Evolutionary conservation across 1,139 yeast genomes (phyloP), one percentile per base, ranked within the genome.

Genomic region (Geotrichum cucujoidarum): DNA sequence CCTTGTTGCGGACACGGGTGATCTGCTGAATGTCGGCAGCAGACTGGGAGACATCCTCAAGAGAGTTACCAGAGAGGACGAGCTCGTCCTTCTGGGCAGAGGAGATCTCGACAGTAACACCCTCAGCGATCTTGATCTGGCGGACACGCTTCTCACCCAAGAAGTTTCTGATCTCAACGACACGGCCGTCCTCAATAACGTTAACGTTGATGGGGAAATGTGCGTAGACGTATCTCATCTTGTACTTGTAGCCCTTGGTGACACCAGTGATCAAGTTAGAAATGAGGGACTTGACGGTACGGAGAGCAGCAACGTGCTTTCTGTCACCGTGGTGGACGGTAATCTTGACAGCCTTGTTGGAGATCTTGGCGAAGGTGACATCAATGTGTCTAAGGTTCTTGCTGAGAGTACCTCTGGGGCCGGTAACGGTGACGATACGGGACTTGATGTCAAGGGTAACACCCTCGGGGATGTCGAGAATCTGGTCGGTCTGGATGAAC

Each of bases 141-240:
- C 97, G 88, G 63, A 89, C 95, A 75, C 87, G 83, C 83, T 87
- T 90, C 80, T 90, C 97, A 78, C 97, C 97, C 77, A 92, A 83
- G 83, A 88, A 92, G 81, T 92, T 92, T 86, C 98, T 90, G 80
- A 92, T 90, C 79, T 92, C 98, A 66, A 90, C 85, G 69, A 68
- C 80, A 59, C 78, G 74, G 57, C 80, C 75, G 67, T 89, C 90
- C 52, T 88, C 86, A 65, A 78, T 74, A 64, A 87, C 83, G 81
- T 90, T 92, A 65, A 92, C 97, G 76, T 94, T 92, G 77, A 94
- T 94, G 73, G 98, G 99, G 95, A 92, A 92, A 87, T 94, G 98
- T 83, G 98, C 99, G 73, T 92, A 94, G 63, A 92, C 98, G 75
- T 89, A 90, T 81, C 97, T 88, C 96, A 92, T 83, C 89, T 92